Conservation (phyloP, 75 land plant species). For the Adiantum capillusveneris region DNA sequence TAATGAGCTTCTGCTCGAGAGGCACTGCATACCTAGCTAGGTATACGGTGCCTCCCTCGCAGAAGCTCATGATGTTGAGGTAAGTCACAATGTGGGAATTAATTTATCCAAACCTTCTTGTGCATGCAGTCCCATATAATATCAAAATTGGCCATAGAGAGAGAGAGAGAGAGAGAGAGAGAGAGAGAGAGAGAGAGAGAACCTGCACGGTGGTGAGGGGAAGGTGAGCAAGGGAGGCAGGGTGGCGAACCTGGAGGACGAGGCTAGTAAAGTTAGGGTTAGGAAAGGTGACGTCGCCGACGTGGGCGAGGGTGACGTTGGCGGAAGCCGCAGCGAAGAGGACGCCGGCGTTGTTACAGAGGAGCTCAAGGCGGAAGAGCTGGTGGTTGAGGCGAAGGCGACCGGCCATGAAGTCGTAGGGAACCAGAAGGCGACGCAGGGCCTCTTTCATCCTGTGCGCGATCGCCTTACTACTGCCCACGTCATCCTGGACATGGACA, state of each 20-base stretch:
- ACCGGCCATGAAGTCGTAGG: slow-evolving; percentile 57
- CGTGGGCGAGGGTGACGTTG: slow-evolving; percentile 32
- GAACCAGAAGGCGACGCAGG: slow-evolving; percentile 28
- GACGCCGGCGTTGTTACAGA: slow-evolving; percentile 50
- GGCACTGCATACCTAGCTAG: no score
- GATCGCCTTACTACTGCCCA: slow-evolving; percentile 12
- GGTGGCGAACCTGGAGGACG: slow-evolving; percentile 8
- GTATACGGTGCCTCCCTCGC: no score
- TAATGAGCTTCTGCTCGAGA: no score
- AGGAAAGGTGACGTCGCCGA: slow-evolving; percentile 44
- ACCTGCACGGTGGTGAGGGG: slow-evolving; percentile 23
- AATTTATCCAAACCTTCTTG: background rate
- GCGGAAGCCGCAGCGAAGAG: slow-evolving; percentile 34
- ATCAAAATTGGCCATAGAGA: no score
- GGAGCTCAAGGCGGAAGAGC: slow-evolving; percentile 39
- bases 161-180: no score
- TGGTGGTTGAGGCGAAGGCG: slow-evolving; percentile 29
- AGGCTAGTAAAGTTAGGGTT: slow-evolving; percentile 42
- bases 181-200: no score
- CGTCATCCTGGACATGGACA: slow-evolving; percentile 13
- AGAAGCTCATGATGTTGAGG: no score
- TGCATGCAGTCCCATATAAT: no score
- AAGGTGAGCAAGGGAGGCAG: slow-evolving; percentile 7
- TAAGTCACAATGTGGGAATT: no score
- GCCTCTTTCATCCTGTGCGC: slow-evolving; percentile 24